Conservation (phyloP, 768 basidiomycete genomes). For the Mycena rebaudengoi region DNA sequence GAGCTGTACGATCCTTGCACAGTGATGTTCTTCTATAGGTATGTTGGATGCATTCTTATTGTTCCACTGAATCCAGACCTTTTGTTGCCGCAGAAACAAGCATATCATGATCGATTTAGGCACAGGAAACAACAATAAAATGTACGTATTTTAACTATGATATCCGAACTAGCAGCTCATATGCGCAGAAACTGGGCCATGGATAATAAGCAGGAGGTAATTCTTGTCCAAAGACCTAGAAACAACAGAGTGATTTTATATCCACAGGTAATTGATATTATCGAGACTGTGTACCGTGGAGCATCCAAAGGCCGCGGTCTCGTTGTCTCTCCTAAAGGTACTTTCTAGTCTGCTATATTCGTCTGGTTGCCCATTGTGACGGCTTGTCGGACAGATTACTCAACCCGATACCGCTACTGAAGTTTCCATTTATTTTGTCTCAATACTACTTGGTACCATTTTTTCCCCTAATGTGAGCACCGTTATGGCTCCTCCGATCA, state of each 20-base stretch:
- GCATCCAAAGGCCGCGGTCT: slow-evolving; percentile 98
- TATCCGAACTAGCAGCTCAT: too few species aligned
- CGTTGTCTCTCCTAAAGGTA: slow-evolving; percentile 96
- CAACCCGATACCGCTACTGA: slow-evolving; percentile 85
- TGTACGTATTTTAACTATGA: too few species aligned
- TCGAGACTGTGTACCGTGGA: slow-evolving; percentile 98
- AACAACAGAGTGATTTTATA: neutral
- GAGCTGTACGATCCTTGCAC: slow-evolving; percentile 98
- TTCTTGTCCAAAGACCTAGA: slow-evolving; percentile 16
- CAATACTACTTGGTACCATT: too few species aligned
- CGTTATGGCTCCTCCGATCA: too few species aligned
- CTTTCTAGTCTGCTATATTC: slow-evolving; percentile 27
- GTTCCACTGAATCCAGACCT: too few species aligned
- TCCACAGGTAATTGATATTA: slow-evolving; percentile 90
- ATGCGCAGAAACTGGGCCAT: slow-evolving; percentile 96
- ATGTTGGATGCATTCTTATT: too few species aligned
- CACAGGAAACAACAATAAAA: slow-evolving; percentile 99
- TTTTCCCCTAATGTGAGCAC: too few species aligned
- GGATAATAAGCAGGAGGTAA: slow-evolving; percentile 96
- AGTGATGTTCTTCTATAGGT: slow-evolving; percentile 99
- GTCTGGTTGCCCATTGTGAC: neutral
- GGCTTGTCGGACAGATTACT: slow-evolving; percentile 65
- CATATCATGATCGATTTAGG: slow-evolving; percentile 99
- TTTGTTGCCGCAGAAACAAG: slow-evolving; percentile 96
- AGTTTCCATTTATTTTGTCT: too few species aligned